phyloP scores from a whole-genome alignment of 768 basidiomycete species.

The Coprinopsis sp. region DNA sequence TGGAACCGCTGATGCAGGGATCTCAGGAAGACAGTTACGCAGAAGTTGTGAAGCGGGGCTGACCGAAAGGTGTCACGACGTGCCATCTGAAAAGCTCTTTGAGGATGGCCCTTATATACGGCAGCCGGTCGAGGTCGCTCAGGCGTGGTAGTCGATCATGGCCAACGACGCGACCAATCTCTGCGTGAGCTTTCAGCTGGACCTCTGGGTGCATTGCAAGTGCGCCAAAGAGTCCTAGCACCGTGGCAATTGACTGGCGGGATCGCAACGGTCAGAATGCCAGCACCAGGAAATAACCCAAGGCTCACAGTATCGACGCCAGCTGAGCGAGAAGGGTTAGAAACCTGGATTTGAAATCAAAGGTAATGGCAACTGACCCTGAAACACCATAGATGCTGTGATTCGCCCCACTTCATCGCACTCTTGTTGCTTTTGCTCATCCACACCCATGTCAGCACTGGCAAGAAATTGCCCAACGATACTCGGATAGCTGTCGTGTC shows the following conservation, averaged over 20 bases:
- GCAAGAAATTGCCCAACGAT: too few relatives aligned
- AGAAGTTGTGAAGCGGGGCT: not conserved
- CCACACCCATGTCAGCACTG: too few relatives aligned
- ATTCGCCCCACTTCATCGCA: not conserved
- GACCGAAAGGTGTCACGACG: slow-evolving; percentile 12
- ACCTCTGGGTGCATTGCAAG: slow-evolving; percentile 3
- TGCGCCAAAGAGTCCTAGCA: not conserved
- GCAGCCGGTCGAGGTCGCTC: slow-evolving; percentile 18
- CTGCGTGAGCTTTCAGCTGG: not conserved
- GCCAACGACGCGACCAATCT: slow-evolving; percentile 13
- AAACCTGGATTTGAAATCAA: not conserved
- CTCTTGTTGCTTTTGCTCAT: too few relatives aligned
- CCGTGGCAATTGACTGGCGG: not conserved
- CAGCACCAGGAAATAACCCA: not conserved
- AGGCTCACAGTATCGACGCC: slow-evolving; percentile 3
- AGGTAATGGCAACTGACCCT: too few relatives aligned
- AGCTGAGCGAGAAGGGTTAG: not conserved
- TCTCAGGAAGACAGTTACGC: not conserved
- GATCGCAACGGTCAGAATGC: not conserved
- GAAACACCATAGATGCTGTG: not conserved
- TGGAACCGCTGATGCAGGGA: not conserved
- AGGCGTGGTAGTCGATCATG: slow-evolving; percentile 20
- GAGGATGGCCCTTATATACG: slow-evolving; percentile 23
- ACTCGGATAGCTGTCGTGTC: too few relatives aligned
- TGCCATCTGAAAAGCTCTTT: slow-evolving; percentile 19